A percentile compares a stretch with the other conserved stretches of the same genome.
phyloP scores from a whole-genome alignment of 108 stramenopile genomes.

The Schizochytrium sp. region DNA sequence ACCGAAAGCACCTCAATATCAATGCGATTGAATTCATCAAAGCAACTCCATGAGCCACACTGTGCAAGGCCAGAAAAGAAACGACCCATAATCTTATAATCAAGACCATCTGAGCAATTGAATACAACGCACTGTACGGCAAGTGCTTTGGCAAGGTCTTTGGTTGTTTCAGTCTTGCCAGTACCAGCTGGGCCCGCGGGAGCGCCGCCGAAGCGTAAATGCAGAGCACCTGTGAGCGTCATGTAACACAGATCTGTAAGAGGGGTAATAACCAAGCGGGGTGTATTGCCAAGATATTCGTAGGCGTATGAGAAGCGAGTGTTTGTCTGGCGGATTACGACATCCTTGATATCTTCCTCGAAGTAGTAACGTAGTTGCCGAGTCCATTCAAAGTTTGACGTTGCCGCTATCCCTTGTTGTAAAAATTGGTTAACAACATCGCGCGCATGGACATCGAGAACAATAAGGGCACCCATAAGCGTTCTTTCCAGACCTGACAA shows the following conservation, averaged over 20 bases:
- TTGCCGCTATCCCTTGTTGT: conserved; percentile 63
- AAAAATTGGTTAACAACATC: conserved; percentile 73
- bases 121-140: conserved; percentile 81
- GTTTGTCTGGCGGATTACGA: conserved; percentile 78
- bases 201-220: conserved; percentile 77
- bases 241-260: conserved; percentile 80
- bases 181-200: conserved; percentile 77
- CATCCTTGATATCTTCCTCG: conserved; percentile 71
- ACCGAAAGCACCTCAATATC: conserved; percentile 79
- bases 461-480: conserved; percentile 76
- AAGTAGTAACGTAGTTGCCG: conserved; percentile 78
- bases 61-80: conserved; percentile 80
- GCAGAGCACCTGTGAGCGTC: conserved; percentile 78
- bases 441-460: conserved; percentile 77
- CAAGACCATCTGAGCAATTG: conserved; percentile 81
- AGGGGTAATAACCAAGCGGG: conserved; percentile 79
- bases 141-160: conserved; percentile 79
- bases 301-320: conserved; percentile 74
- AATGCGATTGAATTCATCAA: conserved; percentile 80
- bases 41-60: conserved; percentile 78
- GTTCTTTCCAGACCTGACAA: conserved; percentile 73
- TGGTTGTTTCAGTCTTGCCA: conserved; percentile 79
- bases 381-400: conserved; percentile 77
- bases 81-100: conserved; percentile 79
- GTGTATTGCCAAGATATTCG: conserved; percentile 77